Percentiles rank a stretch among this genome's conserved stretches.
Conservation (phyloP, 2,329 filamentous ascomycete species). For the Ceratocystis ficicola region DNA sequence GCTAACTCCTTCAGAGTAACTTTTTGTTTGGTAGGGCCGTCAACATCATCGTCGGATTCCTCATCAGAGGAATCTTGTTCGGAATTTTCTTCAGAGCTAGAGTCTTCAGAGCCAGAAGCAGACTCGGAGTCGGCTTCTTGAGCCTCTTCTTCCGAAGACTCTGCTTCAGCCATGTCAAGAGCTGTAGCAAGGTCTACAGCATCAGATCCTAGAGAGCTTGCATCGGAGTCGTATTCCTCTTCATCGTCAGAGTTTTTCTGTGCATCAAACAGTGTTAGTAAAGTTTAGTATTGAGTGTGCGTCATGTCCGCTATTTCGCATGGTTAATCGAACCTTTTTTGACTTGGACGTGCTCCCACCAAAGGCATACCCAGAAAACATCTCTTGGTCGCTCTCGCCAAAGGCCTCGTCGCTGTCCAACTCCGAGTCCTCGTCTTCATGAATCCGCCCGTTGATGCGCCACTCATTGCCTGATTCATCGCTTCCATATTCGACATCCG, state of each 20-base stretch:
- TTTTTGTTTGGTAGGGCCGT: conserved; percentile 42
- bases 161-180: conserved; percentile 43
- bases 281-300: not conserved
- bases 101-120: conserved; percentile 34
- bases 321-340: conserved; percentile 25
- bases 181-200: conserved; percentile 48
- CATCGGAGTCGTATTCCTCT: conserved; percentile 38
- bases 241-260: conserved; percentile 39
- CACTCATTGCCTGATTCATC: conserved; percentile 81
- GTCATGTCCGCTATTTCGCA: not conserved
- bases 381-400: conserved; percentile 76
- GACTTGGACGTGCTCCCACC: conserved; percentile 35
- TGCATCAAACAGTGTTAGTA: not conserved
- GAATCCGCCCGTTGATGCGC: conserved; percentile 53
- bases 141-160: conserved; percentile 38
- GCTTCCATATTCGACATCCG: conserved; percentile 56
- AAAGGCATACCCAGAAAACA: conserved; percentile 61
- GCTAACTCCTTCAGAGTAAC: conserved; percentile 47
- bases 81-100: conserved; percentile 32
- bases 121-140: conserved; percentile 35
- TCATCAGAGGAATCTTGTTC: conserved; percentile 37
- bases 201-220: conserved; percentile 46
- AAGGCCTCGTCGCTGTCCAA: conserved; percentile 68
- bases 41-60: conserved; percentile 39
- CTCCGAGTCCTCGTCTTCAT: conserved; percentile 50